phyloP scores from a whole-genome alignment of 495 filamentous ascomycete genomes.

The Xylaria telfairii region DNA sequence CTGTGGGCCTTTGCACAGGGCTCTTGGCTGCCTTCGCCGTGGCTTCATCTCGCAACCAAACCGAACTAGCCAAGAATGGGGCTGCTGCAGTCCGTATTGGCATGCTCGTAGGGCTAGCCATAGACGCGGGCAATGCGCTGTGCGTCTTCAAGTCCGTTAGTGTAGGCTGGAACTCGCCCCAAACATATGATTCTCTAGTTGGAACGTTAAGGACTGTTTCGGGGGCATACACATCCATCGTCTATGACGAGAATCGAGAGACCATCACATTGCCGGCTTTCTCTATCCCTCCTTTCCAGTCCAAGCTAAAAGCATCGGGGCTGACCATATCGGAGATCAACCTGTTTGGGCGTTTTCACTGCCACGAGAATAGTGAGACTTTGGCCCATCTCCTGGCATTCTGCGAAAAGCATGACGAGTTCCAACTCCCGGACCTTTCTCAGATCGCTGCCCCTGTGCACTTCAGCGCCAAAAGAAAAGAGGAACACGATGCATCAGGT shows the following conservation, averaged over 20 bases:
- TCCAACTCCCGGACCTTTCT: conserved; percentile 48
- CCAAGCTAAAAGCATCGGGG: conserved; percentile 43
- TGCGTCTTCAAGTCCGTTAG: conserved; percentile 32
- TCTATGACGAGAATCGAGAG: conserved; percentile 46
- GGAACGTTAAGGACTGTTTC: conserved; percentile 34
- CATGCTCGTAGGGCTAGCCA: conserved; percentile 32
- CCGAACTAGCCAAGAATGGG: conserved; percentile 44
- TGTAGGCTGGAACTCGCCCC: conserved; percentile 36
- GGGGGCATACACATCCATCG: conserved; percentile 49
- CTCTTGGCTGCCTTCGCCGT: conserved; percentile 50
- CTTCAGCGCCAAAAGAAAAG: conserved; percentile 33
- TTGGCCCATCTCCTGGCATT: conserved; percentile 24
- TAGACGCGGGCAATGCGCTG: conserved; percentile 46
- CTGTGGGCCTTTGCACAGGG: conserved; percentile 54
- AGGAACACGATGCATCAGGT: conserved; percentile 8
- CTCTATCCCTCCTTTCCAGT: conserved; percentile 30
- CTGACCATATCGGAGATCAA: conserved; percentile 38
- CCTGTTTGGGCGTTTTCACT: conserved; percentile 49
- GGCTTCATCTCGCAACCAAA: conserved; percentile 30
- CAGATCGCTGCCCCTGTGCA: conserved; percentile 37
- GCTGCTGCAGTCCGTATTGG: conserved; percentile 48
- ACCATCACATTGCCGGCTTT: conserved; percentile 37
- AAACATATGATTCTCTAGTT: conserved; percentile 29
- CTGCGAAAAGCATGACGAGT: conserved; percentile 32
- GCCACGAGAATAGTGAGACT: conserved; percentile 18